Evolutionary conservation across 345 rosid genomes (phyloP), one percentile per base, ranked within the genome.

Genomic region (Populus pruinosa): DNA sequence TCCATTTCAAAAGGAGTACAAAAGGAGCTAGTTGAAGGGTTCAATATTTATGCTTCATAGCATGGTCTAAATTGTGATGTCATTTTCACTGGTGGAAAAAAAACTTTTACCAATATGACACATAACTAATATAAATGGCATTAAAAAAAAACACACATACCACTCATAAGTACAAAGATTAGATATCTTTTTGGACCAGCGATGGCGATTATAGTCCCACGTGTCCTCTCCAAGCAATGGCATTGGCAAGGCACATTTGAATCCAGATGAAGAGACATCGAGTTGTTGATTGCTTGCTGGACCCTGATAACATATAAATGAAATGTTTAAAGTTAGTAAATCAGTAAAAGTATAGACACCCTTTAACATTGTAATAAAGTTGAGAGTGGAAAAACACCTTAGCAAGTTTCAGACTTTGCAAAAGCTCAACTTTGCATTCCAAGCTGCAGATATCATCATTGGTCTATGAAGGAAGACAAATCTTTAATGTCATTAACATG

Each of bases 381-480:
- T 53, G 70, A 63, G 12, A 67, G 21, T 47, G 17, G 13, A 71
- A 69, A 78, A 65, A 38, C 77, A 91, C 89, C 92, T 90, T 85
- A 33, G 77, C 68, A 53, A 55, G 69, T 77, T 82, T 79, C 70
- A 83, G 85, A 76, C 84, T 83, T 80, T 23, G 85, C 79, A 91
- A 67, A 79, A 90, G 91, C 77, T 81, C 87, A 39, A 80, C 84
- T 81, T 91, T 91, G 82, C 96, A 91, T 76, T 91, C 96, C 81
- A 84, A 56, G 84, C 92, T 90, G 87, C 96, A 91, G 80, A 91
- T 86, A 76, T 91, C 96, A 72, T 90, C 93, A 71, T 90, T 89
- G 2, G 93, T 91, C 96, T 91, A 81, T 72, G 66, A 79, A 67
- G 56, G 70, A 69, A 78, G 6, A 64, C 16, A 75, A 29, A 56